Evolutionary conservation across 495 filamentous ascomycete species (phyloP), one percentile per base, ranked within the genome.

Genomic region (Pseudevernia furfuracea): DNA sequence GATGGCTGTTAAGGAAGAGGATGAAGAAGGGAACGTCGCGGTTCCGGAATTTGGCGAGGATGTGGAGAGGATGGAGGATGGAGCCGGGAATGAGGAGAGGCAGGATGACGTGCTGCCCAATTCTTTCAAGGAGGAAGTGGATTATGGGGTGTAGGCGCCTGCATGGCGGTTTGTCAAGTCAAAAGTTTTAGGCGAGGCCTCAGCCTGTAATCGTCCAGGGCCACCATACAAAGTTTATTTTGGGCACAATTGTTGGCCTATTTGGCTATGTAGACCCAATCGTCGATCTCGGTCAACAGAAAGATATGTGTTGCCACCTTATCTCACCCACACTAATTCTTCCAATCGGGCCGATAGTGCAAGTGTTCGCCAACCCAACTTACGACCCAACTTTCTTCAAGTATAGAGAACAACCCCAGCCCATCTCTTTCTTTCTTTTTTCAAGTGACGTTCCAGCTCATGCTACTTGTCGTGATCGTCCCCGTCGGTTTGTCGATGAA

Each of bases 41-140:
- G 23, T 25, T 32, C 58, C 57, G 11, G 58, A 48, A 25, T 34
- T 49, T 11, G 37, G 39, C 38, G 61, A 39, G 60, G 28, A 63
- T 9, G 41, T n/a, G 30, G 52, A 43, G 48, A 34, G 3, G 60
- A 34, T 32, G 23, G 48, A 28, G 61, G 19, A 12, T 43, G 61
- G 37, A 38, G 32, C 28, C 11, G 28, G 25, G 37, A 48, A 28
- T 7, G 61, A 10, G 44, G 11, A 43, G 17, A 46, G 9, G 25
- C 41, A 59, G 12, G 53, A 64, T 25, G 39, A 58, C 17, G 5
- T 59, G 30, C 10, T 49, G 4, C 12, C 55, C 32, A 32, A 37
- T 41, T 12, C 12, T 12, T 15, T 52, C 3, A 32, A 36, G n/a
- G 14, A 58, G 21, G 62, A 52, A 19, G 38, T 38, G 32, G 44